These are phyloP conservation scores for Debaryomyces coudertii DNA, from an alignment of 1,139 yeast genomes.

Conservation along the genomic window DNA sequence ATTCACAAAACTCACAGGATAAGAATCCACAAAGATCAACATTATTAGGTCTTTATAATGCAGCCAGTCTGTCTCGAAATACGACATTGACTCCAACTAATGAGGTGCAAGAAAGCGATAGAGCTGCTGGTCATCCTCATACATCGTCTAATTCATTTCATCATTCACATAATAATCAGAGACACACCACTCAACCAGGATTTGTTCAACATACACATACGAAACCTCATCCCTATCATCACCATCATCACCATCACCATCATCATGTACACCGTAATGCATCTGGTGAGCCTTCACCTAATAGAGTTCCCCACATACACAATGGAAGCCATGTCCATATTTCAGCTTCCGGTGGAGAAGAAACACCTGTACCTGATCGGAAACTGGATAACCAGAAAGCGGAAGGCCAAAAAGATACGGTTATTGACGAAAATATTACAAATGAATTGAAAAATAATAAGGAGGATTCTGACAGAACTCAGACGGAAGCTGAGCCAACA, in stretches of 20 bases:
- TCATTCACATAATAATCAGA: not conserved
- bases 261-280: conserved; percentile 14
- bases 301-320: conserved; percentile 7
- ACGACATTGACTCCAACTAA: conserved; percentile 7
- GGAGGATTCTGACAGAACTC: not conserved
- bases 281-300: conserved; percentile 2
- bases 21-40: conserved; percentile 8
- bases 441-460: not conserved
- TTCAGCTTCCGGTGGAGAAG: not conserved
- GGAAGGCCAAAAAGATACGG: not conserved
- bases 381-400: not conserved
- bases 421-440: not conserved
- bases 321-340: conserved; percentile 1
- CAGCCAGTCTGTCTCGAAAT: not conserved
- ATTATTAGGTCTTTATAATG: conserved; percentile 9
- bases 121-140: not conserved
- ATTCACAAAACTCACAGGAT: not conserved
- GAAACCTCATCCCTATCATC: conserved; percentile 15
- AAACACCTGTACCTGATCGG: not conserved
- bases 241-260: conserved; percentile 20
- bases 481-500: conserved; percentile 6
- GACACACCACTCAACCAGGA: not conserved
- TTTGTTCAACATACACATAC: conserved; percentile 17
- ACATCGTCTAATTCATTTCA: not conserved
- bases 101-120: not conserved